A percentile compares a stretch with the other conserved stretches of the same genome.
Evolutionary conservation across 2,329 filamentous ascomycete species (phyloP).

Genomic region (Metarhizium guizhouense): DNA sequence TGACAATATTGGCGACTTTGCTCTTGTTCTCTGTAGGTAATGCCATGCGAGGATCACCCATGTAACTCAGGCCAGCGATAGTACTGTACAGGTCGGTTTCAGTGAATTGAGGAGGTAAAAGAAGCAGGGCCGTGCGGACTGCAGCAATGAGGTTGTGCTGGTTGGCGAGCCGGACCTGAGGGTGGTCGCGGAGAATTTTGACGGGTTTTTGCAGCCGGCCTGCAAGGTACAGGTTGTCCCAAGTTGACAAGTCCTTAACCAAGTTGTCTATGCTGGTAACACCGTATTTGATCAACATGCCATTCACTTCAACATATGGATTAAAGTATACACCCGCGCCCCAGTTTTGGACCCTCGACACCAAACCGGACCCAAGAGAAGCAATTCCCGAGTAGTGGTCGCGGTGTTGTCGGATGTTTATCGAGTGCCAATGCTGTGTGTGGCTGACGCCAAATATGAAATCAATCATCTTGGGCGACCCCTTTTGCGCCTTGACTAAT

Average conservation of each 20-base stretch:
- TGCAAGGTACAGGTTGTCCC: conserved; percentile 94
- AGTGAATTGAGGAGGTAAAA: conserved; percentile 76
- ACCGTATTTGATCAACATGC: conserved; percentile 94
- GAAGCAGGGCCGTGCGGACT: conserved; percentile 76
- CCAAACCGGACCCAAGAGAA: conserved; percentile 72
- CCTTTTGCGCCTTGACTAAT: conserved; percentile 76
- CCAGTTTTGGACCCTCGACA: conserved; percentile 81
- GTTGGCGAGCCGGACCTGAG: conserved; percentile 84
- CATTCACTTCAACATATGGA: conserved; percentile 88
- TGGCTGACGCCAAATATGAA: conserved; percentile 95
- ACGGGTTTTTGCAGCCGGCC: conserved; percentile 94
- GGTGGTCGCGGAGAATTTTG: conserved; percentile 93
- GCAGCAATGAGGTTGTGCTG: conserved; percentile 93
- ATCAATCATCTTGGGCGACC: conserved; percentile 92
- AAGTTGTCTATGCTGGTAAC: conserved; percentile 91
- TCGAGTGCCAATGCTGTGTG: conserved; percentile 91
- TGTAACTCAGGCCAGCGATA: conserved; percentile 86
- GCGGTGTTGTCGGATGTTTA: conserved; percentile 82
- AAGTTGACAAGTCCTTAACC: conserved; percentile 75
- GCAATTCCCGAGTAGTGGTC: conserved; percentile 87
- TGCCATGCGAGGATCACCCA: conserved; percentile 93
- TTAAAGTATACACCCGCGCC: conserved; percentile 98
- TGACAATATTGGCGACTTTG: conserved; percentile 92
- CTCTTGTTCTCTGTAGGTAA: conserved; percentile 82
- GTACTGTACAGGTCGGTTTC: conserved; percentile 84